Base-by-base conservation (phyloP, 2,329 filamentous ascomycete genomes). In the Colletotrichum sp. region DNA sequence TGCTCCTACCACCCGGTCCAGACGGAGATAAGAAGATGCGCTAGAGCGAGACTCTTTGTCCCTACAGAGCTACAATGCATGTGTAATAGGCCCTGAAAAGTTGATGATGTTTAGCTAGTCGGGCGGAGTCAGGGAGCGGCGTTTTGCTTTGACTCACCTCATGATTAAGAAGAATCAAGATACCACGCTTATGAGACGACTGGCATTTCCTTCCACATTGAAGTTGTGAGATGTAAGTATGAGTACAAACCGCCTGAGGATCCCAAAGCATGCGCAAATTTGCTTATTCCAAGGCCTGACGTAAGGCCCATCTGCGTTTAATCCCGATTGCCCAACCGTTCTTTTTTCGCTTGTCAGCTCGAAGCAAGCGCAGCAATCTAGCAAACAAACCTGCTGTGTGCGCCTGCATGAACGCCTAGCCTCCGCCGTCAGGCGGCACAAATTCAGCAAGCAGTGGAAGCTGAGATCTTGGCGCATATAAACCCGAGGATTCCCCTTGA, bases 1-100 rank as follows among this genome's bases (percentile, higher is more conserved):
- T 8, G 85, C 88, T 66, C 87, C 87, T 1, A 78, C 82, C 30
- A 83, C 74, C 32, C 64, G 75, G 15, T 71, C 74, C n/a, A 16
- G 69, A 18, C 72, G 77, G 13, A 77, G 75, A 69, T 78, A 67
- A 73, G 8, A 18, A 32, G 18, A 24, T 26, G 30, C 43, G 10
- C 2, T 21, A 24, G n/a, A 24, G n/a, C 43, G n/a, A 5, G 43
- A 52, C 43, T 2, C n/a, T 13, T 52, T 52, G n/a, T 3, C 43
- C n/a, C 43, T 52, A 52, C n/a, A 52, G 43, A 52, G 10, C 10
- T 52, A 52, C n/a, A 52, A 52, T 13, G 43, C 43, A 52, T 52
- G n/a, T 2, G 43, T 52, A 52, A 52, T 52, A 52, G 43, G 12
- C 43, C 43, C n/a, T 52, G 43, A 21, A 52, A 52, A 52, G 43